Base-by-base conservation (phyloP, 177 flowering plant species). In the Vitis hybrid region DNA sequence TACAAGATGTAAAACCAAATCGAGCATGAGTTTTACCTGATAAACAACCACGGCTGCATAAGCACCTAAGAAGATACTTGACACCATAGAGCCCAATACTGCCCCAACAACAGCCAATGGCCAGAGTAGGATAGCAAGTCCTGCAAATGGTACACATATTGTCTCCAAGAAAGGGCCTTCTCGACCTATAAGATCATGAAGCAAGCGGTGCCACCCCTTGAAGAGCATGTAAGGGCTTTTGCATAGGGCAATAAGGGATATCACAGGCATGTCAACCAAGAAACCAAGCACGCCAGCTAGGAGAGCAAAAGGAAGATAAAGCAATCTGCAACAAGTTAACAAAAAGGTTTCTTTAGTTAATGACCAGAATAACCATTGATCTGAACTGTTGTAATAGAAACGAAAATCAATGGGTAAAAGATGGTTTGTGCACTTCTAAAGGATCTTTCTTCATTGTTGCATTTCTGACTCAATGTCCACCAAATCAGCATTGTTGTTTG, bases 91-190 rank as follows among this genome's bases (percentile, higher is more conserved):
- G 55, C 81, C 93, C 63, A 91, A 53, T 1, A 93, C 85, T 31
- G 98, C 92, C 49, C 93, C 94, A 60, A 63, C 78, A 68, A 95
- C 99, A 67, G 87, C 89, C 68, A 84, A 78, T 59, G 99, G 99
- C 99, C 99, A 95, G 18, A 95, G 88, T 48, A 95, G 72, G 73
- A 95, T 92, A 10, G 89, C 89, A 71, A 95, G 92, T 58, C 99
- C 99, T 9, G 99, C 99, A 81, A 95, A 86, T 59, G 99, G 99
- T 3, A 95, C 98, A 80, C 99, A 95, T 55, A 92, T 91, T 2
- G 98, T 90, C 80, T 95, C 99, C 80, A 93, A 74, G 81, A 95
- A 95, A 66, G 99, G 98, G 54, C 99, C 99, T 81, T 93, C 97
- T 7, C 98, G 88, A 49, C 98, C 98, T 22, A 93, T 84, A 56